These are phyloP conservation scores for Ganoderma leucocontextum DNA, from an alignment of 1,284 basidiomycete species.

Conservation along the genomic window DNA sequence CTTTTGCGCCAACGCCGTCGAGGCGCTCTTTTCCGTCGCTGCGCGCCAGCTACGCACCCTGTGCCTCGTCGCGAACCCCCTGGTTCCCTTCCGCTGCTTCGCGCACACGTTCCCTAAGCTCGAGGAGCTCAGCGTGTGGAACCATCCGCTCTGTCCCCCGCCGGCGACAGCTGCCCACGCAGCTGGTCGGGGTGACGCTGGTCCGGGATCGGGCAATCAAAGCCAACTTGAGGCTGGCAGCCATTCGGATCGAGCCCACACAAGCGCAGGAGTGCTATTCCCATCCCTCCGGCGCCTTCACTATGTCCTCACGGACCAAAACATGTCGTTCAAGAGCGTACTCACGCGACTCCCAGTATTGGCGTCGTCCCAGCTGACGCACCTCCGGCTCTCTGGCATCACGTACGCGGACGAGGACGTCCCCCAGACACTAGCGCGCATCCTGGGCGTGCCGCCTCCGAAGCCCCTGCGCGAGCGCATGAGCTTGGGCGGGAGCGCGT, in stretches of 20 bases:
- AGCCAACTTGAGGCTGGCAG: not conserved
- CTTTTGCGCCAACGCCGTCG: slow-evolving; percentile 5
- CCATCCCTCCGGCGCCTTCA: slow-evolving; percentile 14
- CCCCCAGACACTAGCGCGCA: slow-evolving; percentile 8
- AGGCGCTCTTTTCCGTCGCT: slow-evolving; percentile 12
- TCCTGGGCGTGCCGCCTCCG: slow-evolving; percentile 14
- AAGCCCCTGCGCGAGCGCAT: slow-evolving; percentile 10
- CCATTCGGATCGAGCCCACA: not conserved
- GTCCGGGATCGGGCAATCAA: not conserved
- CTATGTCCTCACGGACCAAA: slow-evolving; percentile 10
- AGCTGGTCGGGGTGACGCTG: not conserved
- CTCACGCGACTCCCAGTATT: slow-evolving; percentile 9
- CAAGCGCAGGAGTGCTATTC: not conserved
- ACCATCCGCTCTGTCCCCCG: slow-evolving; percentile 12
- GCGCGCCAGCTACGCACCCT: slow-evolving; percentile 17
- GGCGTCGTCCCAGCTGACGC: slow-evolving; percentile 12
- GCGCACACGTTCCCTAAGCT: slow-evolving; percentile 9
- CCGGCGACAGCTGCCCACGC: not conserved
- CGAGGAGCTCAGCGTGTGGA: slow-evolving; percentile 21
- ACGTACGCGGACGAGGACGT: slow-evolving; percentile 15
- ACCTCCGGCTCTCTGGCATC: slow-evolving; percentile 20
- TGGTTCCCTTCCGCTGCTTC: slow-evolving; percentile 7
- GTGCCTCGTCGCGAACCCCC: slow-evolving; percentile 9
- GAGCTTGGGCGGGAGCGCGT: not conserved
- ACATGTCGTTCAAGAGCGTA: slow-evolving; percentile 3